A percentile compares a stretch with the other conserved stretches of the same genome.
phyloP scores from a whole-genome alignment of 2,329 filamentous ascomycete genomes.

The Dothistroma pini region DNA sequence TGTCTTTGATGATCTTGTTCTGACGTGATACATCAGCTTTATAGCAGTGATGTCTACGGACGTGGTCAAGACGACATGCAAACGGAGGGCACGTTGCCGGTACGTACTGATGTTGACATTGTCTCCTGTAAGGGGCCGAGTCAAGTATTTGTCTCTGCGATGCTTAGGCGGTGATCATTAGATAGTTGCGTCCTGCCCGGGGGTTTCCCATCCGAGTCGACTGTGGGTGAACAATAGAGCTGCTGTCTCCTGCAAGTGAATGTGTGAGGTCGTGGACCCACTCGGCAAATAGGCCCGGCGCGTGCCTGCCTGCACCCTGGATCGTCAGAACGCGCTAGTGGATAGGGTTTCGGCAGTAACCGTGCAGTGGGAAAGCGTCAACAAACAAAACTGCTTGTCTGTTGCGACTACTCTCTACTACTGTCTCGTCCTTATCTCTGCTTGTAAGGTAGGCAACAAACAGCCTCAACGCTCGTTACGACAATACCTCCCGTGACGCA shows the following conservation, averaged over 20 bases:
- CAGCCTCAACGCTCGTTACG: neutral
- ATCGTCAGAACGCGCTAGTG: neutral
- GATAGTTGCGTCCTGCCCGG: too few relatives aligned
- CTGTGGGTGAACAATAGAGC: neutral
- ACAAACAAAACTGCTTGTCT: neutral
- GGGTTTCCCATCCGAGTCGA: neutral
- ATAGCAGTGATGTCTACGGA: too few relatives aligned
- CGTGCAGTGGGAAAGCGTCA: neutral
- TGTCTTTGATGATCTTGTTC: too few relatives aligned
- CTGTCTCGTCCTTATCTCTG: neutral
- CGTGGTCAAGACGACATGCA: too few relatives aligned
- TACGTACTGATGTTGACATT: too few relatives aligned
- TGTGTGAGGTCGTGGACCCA: neutral
- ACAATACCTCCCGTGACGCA: neutral
- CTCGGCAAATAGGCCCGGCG: neutral
- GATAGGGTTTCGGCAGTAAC: neutral
- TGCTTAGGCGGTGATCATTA: too few relatives aligned
- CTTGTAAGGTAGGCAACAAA: neutral
- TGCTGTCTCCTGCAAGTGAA: neutral
- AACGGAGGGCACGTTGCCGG: too few relatives aligned
- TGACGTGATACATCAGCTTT: too few relatives aligned
- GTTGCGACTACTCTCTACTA: neutral
- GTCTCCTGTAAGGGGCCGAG: too few relatives aligned
- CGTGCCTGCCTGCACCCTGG: neutral
- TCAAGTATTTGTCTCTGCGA: too few relatives aligned